phyloP scores from a whole-genome alignment of 257 asterid genomes.

The Nicotiana tomentosiformis region DNA sequence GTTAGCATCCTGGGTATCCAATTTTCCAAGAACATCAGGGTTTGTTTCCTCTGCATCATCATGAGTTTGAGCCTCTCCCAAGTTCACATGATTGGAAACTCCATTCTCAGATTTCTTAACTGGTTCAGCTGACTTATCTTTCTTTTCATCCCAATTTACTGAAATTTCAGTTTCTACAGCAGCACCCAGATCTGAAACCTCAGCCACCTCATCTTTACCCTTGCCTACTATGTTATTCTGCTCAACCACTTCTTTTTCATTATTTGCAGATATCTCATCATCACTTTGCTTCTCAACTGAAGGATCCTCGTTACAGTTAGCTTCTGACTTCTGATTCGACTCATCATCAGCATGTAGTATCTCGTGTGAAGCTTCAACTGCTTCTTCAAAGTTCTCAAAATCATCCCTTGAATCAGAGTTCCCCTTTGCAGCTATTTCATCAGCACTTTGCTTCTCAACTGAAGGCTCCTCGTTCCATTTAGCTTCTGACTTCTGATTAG shows the following conservation, averaged over 20 bases:
- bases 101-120: constrained; percentile 35
- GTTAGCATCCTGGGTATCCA: constrained; percentile 32
- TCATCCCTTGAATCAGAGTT: constrained; percentile 26
- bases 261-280: constrained; percentile 13
- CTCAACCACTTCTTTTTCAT: constrained; percentile 22
- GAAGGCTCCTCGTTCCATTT: constrained; percentile 4
- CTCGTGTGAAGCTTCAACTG: constrained; percentile 24
- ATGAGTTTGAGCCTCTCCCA: constrained; percentile 13
- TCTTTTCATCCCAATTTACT: constrained; percentile 19
- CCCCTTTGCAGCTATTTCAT: constrained; percentile 11
- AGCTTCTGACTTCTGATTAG: constrained; percentile 20
- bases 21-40: constrained; percentile 20
- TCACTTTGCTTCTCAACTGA: constrained; percentile 14
- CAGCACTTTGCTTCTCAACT: constrained; percentile 11
- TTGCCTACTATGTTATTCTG: constrained; percentile 25
- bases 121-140: constrained; percentile 18
- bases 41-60: constrained; percentile 17
- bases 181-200: constrained; percentile 21
- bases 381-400: constrained; percentile 34
- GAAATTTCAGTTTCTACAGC: constrained; percentile 26
- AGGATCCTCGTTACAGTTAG: constrained; percentile 10
- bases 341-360: constrained; percentile 20
- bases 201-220: constrained; percentile 23
- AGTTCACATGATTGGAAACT: constrained; percentile 13
- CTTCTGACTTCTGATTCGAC: constrained; percentile 18